A percentile compares a stretch with the other conserved stretches of the same genome.
Evolutionary conservation across 805 yeast genomes (phyloP).

Genomic region (Candida incommunis): DNA sequence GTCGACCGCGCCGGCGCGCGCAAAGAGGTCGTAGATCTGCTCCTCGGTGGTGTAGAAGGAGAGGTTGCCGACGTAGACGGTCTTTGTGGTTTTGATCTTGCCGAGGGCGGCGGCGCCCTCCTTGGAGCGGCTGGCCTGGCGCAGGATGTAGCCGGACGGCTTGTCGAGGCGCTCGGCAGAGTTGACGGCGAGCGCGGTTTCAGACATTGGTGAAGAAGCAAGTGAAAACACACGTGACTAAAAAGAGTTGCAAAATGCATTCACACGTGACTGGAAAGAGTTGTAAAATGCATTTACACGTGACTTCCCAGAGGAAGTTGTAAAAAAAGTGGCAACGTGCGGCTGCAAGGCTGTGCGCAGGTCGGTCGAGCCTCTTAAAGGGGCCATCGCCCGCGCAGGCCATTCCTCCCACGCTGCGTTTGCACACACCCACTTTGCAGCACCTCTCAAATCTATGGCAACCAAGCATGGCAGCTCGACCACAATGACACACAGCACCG

Average conservation of each 20-base stretch:
- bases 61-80: constrained; percentile 84
- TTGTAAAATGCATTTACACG: too few relatives aligned
- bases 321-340: too few relatives aligned
- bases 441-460: too few relatives aligned
- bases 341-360: too few relatives aligned
- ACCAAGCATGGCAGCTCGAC: not conserved
- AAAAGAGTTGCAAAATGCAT: too few relatives aligned
- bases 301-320: too few relatives aligned
- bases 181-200: constrained; percentile 11
- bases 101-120: constrained; percentile 40
- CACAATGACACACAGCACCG: not conserved
- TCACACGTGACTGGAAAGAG: too few relatives aligned
- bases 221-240: too few relatives aligned
- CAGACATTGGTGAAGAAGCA: not conserved
- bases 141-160: constrained; percentile 19
- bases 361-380: too few relatives aligned
- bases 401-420: too few relatives aligned
- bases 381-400: too few relatives aligned
- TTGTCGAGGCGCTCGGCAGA: constrained; percentile 25
- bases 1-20: constrained; percentile 58
- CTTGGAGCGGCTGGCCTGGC: constrained; percentile 20
- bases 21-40: constrained; percentile 76
- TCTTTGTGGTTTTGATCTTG: constrained; percentile 49
- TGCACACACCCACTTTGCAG: too few relatives aligned
- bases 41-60: constrained; percentile 90